These are phyloP conservation scores for Ensete ventricosum DNA, from an alignment of 176 grass and related monocot species.

Conservation along the genomic window DNA sequence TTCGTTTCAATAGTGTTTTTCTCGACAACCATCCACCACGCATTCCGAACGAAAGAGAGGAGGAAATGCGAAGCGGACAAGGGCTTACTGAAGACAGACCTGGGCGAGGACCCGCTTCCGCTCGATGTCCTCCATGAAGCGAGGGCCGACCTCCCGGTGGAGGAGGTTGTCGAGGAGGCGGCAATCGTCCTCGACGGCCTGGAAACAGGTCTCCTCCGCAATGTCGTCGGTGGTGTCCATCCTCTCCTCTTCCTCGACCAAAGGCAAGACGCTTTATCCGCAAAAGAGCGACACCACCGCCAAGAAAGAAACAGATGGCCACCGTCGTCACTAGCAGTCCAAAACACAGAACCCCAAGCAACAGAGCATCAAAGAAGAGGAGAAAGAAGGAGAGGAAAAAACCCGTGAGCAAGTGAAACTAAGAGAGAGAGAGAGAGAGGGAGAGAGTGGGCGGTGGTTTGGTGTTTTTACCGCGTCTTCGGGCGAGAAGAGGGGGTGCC, in stretches of 20 bases:
- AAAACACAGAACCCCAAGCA: background rate
- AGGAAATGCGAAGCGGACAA: too few species aligned
- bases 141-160: constrained; percentile 70
- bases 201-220: constrained; percentile 85
- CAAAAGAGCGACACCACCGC: background rate
- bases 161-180: constrained; percentile 85
- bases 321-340: too few species aligned
- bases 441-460: background rate
- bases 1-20: too few species aligned
- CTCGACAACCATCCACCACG: background rate
- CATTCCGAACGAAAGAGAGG: background rate
- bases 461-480: background rate
- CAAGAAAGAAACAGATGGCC: background rate
- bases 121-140: constrained; percentile 70
- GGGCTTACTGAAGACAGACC: constrained; percentile 15
- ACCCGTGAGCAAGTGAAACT: too few species aligned
- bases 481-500: background rate
- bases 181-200: constrained; percentile 90
- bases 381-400: background rate
- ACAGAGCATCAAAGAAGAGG: background rate
- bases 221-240: constrained; percentile 77
- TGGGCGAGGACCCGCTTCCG: constrained; percentile 71
- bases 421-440: too few species aligned
- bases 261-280: background rate
- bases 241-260: constrained; percentile 21